A percentile compares a stretch with the other conserved stretches of the same genome.
Evolutionary conservation across 306 rosid genomes (phyloP).

Genomic region (Rosa chinensis): DNA sequence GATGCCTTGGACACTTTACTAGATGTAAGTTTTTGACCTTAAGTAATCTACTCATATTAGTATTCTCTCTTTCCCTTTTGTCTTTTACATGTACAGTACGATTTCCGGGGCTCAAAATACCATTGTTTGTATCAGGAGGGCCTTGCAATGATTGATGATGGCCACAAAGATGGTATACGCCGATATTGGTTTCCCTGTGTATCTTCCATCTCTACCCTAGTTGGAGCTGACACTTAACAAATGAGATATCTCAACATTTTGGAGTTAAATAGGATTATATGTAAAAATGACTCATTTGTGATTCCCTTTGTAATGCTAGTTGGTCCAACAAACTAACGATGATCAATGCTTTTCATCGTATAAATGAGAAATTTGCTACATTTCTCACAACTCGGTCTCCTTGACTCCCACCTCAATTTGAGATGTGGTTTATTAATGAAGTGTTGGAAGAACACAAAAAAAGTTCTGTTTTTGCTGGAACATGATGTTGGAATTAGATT

Average conservation of each 20-base stretch:
- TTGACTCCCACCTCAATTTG: neutral
- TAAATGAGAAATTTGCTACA: neutral
- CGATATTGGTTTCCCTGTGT: conserved; percentile 95
- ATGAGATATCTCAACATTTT: neutral
- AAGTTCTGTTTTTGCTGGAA: neutral
- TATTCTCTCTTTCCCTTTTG: neutral
- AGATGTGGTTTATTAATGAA: neutral
- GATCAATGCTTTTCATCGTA: neutral
- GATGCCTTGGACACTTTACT: conserved; percentile 91
- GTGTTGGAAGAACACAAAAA: neutral
- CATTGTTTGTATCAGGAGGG: conserved; percentile 66
- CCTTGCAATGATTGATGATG: conserved; percentile 97
- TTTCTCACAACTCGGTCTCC: neutral
- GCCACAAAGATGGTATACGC: conserved; percentile 82
- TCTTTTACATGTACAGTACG: neutral
- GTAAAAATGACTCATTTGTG: neutral
- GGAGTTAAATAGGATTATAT: neutral
- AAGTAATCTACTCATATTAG: neutral
- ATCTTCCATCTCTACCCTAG: conserved; percentile 62
- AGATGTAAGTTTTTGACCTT: conserved; percentile 53
- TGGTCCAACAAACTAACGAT: neutral
- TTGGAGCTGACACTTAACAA: conserved; percentile 46
- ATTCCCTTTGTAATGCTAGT: neutral
- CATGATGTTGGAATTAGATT: neutral
- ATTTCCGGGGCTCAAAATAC: conserved; percentile 19